Percentiles rank a stretch among this genome's conserved stretches.
Conservation (phyloP, 805 yeast species). For the Metschnikowia continentalis region DNA sequence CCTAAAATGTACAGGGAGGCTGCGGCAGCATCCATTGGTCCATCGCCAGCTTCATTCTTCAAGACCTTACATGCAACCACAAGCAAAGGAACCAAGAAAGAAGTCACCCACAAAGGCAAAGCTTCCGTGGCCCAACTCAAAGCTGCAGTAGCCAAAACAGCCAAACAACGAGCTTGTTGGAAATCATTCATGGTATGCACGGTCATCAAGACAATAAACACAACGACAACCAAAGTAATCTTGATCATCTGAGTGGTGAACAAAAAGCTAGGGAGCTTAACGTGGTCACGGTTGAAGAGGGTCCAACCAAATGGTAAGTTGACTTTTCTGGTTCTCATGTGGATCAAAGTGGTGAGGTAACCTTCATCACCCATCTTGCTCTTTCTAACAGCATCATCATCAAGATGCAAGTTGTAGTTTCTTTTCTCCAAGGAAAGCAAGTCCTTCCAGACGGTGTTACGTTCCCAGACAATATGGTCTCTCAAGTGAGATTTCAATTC, state of each 20-base stretch:
- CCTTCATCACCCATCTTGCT: conserved; percentile 19
- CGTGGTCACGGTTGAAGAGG: conserved; percentile 19
- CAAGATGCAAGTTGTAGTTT: conserved; percentile 17
- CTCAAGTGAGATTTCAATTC: conserved; percentile 57
- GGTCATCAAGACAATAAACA: conserved; percentile 41
- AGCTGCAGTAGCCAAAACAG: conserved; percentile 76
- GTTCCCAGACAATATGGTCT: conserved; percentile 95
- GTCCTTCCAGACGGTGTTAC: conserved; percentile 97
- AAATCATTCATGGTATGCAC: conserved; percentile 32
- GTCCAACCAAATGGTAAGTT: conserved; percentile 22
- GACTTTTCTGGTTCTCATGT: conserved; percentile 28
- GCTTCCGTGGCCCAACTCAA: conserved; percentile 95
- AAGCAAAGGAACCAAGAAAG: conserved; percentile 75
- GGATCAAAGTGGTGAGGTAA: conserved; percentile 9
- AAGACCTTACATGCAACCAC: conserved; percentile 70
- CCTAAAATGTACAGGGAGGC: conserved; percentile 78
- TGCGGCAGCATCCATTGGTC: conserved; percentile 55
- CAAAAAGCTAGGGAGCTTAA: conserved; percentile 44
- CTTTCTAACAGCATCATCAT: conserved; percentile 15
- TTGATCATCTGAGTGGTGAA: conserved; percentile 42
- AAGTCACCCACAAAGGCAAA: conserved; percentile 86
- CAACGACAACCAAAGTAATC: conserved; percentile 40
- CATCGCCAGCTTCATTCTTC: conserved; percentile 45
- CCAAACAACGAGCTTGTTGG: conserved; percentile 53
- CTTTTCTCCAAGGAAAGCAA: conserved; percentile 64